These are phyloP conservation scores for Chalciporus sp. DNA, from an alignment of 1,284 basidiomycete genomes.

Conservation along the genomic window DNA sequence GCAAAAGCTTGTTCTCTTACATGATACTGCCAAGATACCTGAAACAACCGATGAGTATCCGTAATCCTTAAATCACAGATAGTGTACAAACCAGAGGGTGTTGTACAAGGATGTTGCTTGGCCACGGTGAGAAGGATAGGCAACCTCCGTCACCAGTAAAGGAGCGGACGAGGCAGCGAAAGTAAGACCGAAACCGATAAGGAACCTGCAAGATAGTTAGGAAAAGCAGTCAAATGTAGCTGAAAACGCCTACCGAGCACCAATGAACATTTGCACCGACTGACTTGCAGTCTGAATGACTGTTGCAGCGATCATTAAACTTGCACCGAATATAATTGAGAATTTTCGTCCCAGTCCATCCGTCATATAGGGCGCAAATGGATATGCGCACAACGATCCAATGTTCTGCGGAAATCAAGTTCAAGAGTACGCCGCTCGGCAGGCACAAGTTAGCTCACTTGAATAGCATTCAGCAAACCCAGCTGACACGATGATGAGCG, in stretches of 20 bases:
- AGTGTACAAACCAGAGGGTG: constrained; percentile 48
- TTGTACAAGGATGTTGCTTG: constrained; percentile 58
- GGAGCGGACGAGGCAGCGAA: constrained; percentile 55
- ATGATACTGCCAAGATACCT: constrained; percentile 46
- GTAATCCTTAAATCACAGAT: background rate
- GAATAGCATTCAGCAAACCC: constrained; percentile 31
- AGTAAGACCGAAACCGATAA: constrained; percentile 58
- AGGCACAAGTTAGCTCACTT: constrained; percentile 7
- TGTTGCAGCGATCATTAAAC: constrained; percentile 32
- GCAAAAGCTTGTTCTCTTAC: constrained; percentile 30
- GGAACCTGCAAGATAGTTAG: constrained; percentile 31
- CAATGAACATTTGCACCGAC: constrained; percentile 35
- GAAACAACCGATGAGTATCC: constrained; percentile 10
- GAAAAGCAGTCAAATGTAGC: background rate
- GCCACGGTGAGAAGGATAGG: constrained; percentile 55
- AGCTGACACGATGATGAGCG: constrained; percentile 11
- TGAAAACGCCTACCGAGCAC: constrained; percentile 23
- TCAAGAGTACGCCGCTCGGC: background rate
- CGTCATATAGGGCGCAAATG: constrained; percentile 32
- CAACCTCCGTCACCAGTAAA: constrained; percentile 56
- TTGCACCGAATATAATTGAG: constrained; percentile 30
- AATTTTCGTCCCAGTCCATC: constrained; percentile 32
- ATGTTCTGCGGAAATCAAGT: constrained; percentile 24
- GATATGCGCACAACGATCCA: constrained; percentile 30
- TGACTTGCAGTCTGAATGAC: constrained; percentile 34